These are phyloP conservation scores for Karstenula rhodostoma DNA, from an alignment of 2,329 filamentous ascomycete species.

Conservation along the genomic window DNA sequence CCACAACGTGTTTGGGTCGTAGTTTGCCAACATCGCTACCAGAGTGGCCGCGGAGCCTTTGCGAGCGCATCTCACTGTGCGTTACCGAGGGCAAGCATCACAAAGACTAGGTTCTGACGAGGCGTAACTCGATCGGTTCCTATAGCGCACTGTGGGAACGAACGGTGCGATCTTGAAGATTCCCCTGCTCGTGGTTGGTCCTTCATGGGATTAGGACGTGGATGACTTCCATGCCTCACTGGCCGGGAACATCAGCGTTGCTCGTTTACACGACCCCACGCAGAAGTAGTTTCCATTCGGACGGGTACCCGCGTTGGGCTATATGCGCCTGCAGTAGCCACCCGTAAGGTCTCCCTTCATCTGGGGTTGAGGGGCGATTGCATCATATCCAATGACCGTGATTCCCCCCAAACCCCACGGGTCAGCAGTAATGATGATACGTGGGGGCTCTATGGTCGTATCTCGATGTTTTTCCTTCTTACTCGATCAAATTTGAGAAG, in stretches of 20 bases:
- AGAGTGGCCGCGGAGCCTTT: background rate
- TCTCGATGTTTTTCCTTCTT: slow-evolving; percentile 20
- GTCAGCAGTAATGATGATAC: slow-evolving; percentile 30
- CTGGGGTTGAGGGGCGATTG: slow-evolving; percentile 19
- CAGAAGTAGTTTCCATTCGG: background rate
- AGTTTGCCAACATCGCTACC: slow-evolving; percentile 20
- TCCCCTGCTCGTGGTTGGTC: background rate
- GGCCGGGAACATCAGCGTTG: background rate
- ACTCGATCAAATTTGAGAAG: slow-evolving; percentile 26
- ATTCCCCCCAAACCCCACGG: slow-evolving; percentile 32
- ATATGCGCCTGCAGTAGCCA: background rate
- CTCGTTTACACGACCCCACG: background rate
- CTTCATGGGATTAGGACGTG: background rate
- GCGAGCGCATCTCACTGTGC: no score
- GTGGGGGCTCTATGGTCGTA: slow-evolving; percentile 20
- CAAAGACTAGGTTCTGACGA: background rate
- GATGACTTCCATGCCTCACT: slow-evolving; percentile 11
- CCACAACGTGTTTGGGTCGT: slow-evolving; percentile 38
- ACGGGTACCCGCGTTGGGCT: background rate
- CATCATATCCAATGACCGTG: slow-evolving; percentile 23
- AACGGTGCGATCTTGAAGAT: background rate
- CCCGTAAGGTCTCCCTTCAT: slow-evolving; percentile 15
- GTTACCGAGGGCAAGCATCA: background rate
- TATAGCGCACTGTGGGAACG: background rate
- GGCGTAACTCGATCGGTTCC: no score